A percentile compares a stretch with the other conserved stretches of the same genome.
phyloP scores from a whole-genome alignment of 495 filamentous ascomycete species.

The Penicillium steckii region DNA sequence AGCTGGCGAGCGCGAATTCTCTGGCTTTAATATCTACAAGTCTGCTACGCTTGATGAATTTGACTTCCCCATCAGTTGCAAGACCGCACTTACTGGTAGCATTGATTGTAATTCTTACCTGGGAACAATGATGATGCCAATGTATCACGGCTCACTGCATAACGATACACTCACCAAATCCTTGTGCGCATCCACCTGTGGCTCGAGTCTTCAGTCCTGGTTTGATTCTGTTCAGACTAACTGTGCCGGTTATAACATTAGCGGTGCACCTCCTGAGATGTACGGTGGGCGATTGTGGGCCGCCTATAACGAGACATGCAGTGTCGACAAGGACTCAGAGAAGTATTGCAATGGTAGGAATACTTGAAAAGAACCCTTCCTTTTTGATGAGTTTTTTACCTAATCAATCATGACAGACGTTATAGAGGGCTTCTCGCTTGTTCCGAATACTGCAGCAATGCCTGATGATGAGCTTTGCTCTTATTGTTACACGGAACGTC shows the following conservation, averaged over 20 bases:
- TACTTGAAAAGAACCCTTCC: no score
- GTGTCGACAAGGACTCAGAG: constrained; percentile 12
- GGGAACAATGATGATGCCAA: background rate
- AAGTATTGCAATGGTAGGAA: background rate
- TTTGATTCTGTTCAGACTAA: background rate
- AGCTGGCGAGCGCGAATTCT: constrained; percentile 4
- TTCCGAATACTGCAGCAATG: constrained; percentile 10
- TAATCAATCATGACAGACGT: no score
- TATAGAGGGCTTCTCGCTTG: background rate
- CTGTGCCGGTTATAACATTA: constrained; percentile 2
- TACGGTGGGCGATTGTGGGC: constrained; percentile 10
- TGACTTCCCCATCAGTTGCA: background rate
- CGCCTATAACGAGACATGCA: constrained; percentile 21
- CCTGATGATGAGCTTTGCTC: constrained; percentile 17
- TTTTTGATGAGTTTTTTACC: no score
- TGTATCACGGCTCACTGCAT: background rate
- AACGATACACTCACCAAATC: constrained; percentile 8
- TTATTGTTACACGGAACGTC: constrained; percentile 11
- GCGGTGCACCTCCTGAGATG: constrained; percentile 1
- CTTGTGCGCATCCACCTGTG: background rate
- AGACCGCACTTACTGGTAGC: background rate
- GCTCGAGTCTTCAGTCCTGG: background rate
- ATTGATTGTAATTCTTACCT: background rate
- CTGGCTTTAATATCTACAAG: background rate
- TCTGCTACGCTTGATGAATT: background rate